phyloP scores from a whole-genome alignment of 2,329 filamentous ascomycete genomes.

The Nigrograna mackinnonii region DNA sequence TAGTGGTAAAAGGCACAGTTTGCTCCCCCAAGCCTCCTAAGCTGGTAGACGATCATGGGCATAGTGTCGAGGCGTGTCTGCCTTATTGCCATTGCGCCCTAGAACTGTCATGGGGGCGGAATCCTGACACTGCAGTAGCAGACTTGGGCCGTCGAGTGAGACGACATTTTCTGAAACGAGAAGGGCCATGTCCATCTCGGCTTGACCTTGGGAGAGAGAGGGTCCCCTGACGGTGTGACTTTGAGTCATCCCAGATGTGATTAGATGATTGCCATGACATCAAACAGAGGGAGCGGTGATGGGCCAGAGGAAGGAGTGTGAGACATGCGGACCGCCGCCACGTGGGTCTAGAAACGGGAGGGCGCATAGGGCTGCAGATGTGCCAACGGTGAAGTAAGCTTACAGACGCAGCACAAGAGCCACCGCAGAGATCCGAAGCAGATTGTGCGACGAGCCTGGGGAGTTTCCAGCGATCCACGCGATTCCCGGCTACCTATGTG shows the following conservation, averaged over 20 bases:
- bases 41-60: too few species aligned
- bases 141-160: too few species aligned
- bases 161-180: constrained; percentile 23
- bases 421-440: constrained; percentile 11
- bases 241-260: too few species aligned
- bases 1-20: too few species aligned
- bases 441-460: constrained; percentile 12
- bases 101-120: too few species aligned
- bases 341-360: constrained; percentile 31
- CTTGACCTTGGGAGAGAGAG: too few species aligned
- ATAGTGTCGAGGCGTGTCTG: too few species aligned
- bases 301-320: constrained; percentile 13
- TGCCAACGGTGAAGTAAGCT: constrained; percentile 27
- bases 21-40: too few species aligned
- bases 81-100: too few species aligned
- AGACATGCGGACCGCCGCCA: constrained; percentile 29
- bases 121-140: too few species aligned
- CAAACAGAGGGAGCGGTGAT: neutral
- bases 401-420: constrained; percentile 13
- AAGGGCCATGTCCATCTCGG: constrained; percentile 8
- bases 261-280: too few species aligned
- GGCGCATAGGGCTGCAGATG: constrained; percentile 38
- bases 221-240: too few species aligned
- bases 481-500: constrained; percentile 13
- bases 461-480: constrained; percentile 6